These are phyloP conservation scores for Ambrosia hybrid DNA, from an alignment of 140 eudicot species.

Conservation along the genomic window DNA sequence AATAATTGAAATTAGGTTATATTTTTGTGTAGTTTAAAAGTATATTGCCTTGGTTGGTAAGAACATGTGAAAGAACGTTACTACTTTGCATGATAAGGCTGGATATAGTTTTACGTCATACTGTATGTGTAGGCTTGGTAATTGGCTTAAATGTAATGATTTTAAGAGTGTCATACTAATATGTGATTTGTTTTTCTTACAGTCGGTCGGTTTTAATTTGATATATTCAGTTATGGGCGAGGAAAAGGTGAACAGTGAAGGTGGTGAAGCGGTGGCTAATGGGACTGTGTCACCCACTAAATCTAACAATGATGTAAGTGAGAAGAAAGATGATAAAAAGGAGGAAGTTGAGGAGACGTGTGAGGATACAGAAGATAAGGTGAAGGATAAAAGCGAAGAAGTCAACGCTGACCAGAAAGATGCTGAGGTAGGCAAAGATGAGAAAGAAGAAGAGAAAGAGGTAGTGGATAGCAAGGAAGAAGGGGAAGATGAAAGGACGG, in stretches of 20 bases:
- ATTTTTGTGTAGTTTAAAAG: background rate
- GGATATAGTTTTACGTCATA: background rate
- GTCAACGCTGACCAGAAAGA: constrained; percentile 42
- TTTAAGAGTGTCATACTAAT: constrained; percentile 5
- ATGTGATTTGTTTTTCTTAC: constrained; percentile 19
- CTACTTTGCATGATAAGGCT: background rate
- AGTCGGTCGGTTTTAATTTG: constrained; percentile 18
- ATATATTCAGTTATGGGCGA: constrained; percentile 50
- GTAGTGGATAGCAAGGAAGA: constrained; percentile 21
- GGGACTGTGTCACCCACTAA: constrained; percentile 30
- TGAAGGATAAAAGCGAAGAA: constrained; percentile 17
- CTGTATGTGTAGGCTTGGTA: constrained; percentile 11
- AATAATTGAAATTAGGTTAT: background rate
- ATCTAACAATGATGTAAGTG: constrained; percentile 34
- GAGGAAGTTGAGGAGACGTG: constrained; percentile 37
- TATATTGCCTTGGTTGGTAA: constrained; percentile 6
- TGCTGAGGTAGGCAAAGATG: constrained; percentile 20
- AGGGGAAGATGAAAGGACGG: constrained; percentile 12
- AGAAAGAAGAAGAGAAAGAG: constrained; percentile 22
- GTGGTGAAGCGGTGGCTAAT: constrained; percentile 41
- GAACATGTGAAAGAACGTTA: background rate
- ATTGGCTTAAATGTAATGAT: background rate
- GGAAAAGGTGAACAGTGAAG: constrained; percentile 47
- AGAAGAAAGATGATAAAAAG: constrained; percentile 47
- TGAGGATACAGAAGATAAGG: constrained; percentile 37